phyloP scores from a whole-genome alignment of 768 basidiomycete species.

The Kondoa subrosea region DNA sequence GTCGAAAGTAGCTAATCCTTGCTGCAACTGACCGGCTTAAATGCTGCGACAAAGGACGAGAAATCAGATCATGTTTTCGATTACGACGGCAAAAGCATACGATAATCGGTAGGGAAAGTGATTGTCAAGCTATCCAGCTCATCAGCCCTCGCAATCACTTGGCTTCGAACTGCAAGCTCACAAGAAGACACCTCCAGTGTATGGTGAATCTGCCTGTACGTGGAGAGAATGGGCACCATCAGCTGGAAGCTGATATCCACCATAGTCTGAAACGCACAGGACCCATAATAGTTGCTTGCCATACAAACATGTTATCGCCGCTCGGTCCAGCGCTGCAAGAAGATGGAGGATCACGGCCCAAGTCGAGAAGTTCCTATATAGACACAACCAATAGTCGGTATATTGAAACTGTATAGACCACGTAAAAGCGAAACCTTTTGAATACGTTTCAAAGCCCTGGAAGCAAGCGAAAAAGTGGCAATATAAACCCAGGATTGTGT shows the following conservation, averaged over 20 bases:
- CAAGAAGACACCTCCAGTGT: constrained; percentile 98
- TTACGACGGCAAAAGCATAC: neutral
- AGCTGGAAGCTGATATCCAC: constrained; percentile 1
- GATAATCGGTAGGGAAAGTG: constrained; percentile 58
- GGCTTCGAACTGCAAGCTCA: constrained; percentile 22
- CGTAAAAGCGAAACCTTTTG: constrained; percentile 51
- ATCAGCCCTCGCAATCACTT: neutral
- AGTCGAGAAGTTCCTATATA: constrained; percentile 85
- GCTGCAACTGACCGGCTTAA: constrained; percentile 1
- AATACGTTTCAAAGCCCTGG: constrained; percentile 97
- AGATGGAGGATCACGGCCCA: constrained; percentile 96
- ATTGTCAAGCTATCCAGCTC: constrained; percentile 39
- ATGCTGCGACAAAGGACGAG: neutral
- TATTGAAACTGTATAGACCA: constrained; percentile 9
- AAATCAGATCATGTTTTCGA: too few relatives aligned
- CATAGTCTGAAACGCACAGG: constrained; percentile 47
- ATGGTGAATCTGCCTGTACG: constrained; percentile 83
- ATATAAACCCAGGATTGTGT: too few relatives aligned
- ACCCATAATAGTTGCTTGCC: constrained; percentile 98
- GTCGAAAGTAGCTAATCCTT: constrained; percentile 51
- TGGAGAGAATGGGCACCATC: neutral
- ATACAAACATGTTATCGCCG: constrained; percentile 78
- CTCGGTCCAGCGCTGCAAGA: constrained; percentile 98
- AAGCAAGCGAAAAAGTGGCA: constrained; percentile 5
- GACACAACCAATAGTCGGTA: neutral